Evolutionary conservation across 2,329 filamentous ascomycete species (phyloP), one percentile per base, ranked within the genome.

Genomic region (Colletotrichum zoysiae): DNA sequence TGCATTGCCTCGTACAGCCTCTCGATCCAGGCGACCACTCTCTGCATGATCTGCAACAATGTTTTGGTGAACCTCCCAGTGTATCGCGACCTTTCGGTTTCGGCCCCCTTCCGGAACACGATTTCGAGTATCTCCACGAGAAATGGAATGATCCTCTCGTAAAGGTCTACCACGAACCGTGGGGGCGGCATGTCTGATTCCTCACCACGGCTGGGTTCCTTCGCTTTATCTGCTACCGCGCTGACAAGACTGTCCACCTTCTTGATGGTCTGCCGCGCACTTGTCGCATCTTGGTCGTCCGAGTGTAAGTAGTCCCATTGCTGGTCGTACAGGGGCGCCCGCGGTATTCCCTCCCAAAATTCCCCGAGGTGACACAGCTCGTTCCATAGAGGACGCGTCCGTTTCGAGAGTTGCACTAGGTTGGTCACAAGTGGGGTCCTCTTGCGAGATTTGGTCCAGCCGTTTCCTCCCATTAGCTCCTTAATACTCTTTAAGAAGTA

Each of bases 1-100:
- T 53, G 57, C 70, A 73, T 73, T 8, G 38, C 44, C 18, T 20
- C 48, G 9, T 70, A 61, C n/a, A 66, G 18, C 50, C 26, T 40
- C 20, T 66, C 23, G 14, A 55, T 26, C 70, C 70, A 73, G 20
- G 56, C 61, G 11, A 67, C 23, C 16, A 73, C 12, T 44, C 70
- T 48, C 26, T 61, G 23, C 70, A 73, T 73, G 26, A 73, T 73
- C 23, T 73, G 70, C 50, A 73, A 16, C 11, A 30, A 46, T 18
- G n/a, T 30, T n/a, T 66, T 61, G 9, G 67, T 71, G 46, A 73
- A 71, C 18, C 26, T 55, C 30, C 65, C 69, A 9, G 53, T 33
- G 46, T 67, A 71, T 1, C 23, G 33, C 3, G 33, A 11, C 1
- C 42, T 40, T 23, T 57, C 59, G n/a, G 26, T 14, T 14, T 46